Evolutionary conservation across 2,329 filamentous ascomycete species (phyloP).

Genomic region (Aspergillus latus): DNA sequence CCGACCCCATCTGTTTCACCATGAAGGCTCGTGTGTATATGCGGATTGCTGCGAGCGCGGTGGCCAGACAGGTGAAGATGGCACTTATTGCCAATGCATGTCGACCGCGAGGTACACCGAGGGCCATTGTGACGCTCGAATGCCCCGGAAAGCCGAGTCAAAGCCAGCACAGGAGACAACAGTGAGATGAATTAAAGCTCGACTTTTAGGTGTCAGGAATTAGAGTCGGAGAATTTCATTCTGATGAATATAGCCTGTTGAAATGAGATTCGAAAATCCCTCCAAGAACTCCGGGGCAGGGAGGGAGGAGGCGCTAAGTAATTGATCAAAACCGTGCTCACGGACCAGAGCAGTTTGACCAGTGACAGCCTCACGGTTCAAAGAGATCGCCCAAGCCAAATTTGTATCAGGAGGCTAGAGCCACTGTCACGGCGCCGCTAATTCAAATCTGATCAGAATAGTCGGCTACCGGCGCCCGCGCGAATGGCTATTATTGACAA

Average conservation of each 20-base stretch:
- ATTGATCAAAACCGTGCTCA: neutral
- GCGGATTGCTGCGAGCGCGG: conserved; percentile 37
- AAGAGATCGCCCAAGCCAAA: neutral
- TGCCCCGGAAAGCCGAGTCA: neutral
- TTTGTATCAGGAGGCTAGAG: neutral
- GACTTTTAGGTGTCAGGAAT: neutral
- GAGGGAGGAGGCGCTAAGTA: neutral
- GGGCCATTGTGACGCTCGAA: conserved; percentile 21
- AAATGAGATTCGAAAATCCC: neutral
- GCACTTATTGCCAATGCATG: conserved; percentile 30
- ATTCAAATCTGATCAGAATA: neutral
- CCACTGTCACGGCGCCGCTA: neutral
- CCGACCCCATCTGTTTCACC: conserved; percentile 35
- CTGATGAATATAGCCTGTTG: neutral
- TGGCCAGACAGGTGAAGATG: conserved; percentile 34
- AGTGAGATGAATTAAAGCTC: neutral
- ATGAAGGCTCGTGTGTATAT: conserved; percentile 40
- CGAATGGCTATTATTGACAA: too few species aligned
- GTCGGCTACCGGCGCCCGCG: neutral
- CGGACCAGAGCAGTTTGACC: neutral
- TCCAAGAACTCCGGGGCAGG: too few species aligned
- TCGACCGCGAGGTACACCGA: conserved; percentile 29
- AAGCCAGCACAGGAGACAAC: neutral
- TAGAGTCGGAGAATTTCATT: neutral
- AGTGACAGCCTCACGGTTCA: neutral